Base-by-base conservation (phyloP, 768 basidiomycete genomes). In the Rubroboletus satanas region DNA sequence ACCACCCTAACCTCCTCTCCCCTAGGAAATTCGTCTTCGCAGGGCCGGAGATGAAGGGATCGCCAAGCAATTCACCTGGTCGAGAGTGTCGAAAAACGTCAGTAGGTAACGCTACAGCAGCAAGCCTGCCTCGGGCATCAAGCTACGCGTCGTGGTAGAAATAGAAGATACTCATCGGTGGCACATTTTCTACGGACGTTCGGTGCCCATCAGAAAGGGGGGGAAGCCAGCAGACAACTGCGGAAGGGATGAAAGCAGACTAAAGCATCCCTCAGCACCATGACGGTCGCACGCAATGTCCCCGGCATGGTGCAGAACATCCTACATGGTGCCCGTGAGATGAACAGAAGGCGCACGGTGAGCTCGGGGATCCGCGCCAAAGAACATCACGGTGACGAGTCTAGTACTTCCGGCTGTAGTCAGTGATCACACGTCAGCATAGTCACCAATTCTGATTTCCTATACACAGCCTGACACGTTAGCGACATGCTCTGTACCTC, bases 1-100 rank as follows among this genome's bases (percentile, higher is more conserved):
- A 52, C 31, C 48, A 55, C 56, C 43, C 56, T 59, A 23, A 47
- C 64, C 43, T 57, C 7, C 18, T 52, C 54, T 44, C 21, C 29
- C 39, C 55, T 56, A 55, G 56, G 44, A 56, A 56, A 66, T 60
- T 48, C 23, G 26, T 51, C 55, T 37, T 61, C 58, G 9, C 58
- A 58, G 42, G 35, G 26, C 48, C 65, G 65, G 65, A 66, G 56
- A 66, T 66, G 65, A 66, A 66, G 29, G 23, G 52, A 63, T 26
- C 7, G 36, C 26, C 37, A 55, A 31, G 28, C 39, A 21, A 17
- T 15, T 23, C 17, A 46, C 62, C 43, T 52, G 14, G 60, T 52
- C 43, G 11, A 43, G 47, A 41, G 45, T 31, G 45, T 23, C 48
- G 12, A 51, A 15, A 38, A 50, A 61, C 43, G 12, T 43, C 36